These are phyloP conservation scores for Rhodotorula sp. DNA, from an alignment of 1,284 basidiomycete genomes.

Conservation along the genomic window DNA sequence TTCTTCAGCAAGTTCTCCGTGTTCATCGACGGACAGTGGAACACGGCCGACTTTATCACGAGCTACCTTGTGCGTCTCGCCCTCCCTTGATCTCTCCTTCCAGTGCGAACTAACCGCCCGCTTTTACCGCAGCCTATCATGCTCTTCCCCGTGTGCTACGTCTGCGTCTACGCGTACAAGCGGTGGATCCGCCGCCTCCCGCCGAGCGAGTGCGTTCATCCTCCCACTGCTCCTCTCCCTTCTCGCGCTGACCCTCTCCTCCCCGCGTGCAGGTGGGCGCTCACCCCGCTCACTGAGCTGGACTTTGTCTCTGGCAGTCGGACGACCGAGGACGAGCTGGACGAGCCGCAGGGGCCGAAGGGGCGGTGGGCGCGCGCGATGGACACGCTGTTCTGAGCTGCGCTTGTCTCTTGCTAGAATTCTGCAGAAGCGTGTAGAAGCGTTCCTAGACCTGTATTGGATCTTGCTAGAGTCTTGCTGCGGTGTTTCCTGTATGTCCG, in stretches of 20 bases:
- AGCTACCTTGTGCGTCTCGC: background rate
- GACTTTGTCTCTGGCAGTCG: slow-evolving; percentile 60
- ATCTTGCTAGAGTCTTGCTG: too few species aligned
- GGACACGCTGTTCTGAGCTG: background rate
- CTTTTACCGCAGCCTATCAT: slow-evolving; percentile 67
- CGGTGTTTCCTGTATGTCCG: too few species aligned
- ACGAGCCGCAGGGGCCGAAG: background rate
- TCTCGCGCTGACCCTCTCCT: background rate
- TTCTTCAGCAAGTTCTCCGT: slow-evolving; percentile 33
- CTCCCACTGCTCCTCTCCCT: too few species aligned
- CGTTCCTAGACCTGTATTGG: too few species aligned
- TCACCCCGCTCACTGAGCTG: slow-evolving; percentile 64
- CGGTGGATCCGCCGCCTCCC: slow-evolving; percentile 42
- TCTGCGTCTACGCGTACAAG: slow-evolving; percentile 54
- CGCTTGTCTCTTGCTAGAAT: too few species aligned
- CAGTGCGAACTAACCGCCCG: background rate
- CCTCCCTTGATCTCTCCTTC: background rate
- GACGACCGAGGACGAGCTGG: slow-evolving; percentile 6
- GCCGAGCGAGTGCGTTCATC: background rate
- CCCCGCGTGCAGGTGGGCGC: slow-evolving; percentile 46
- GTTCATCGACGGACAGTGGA: slow-evolving; percentile 21
- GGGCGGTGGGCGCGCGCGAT: background rate
- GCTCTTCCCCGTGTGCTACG: slow-evolving; percentile 73
- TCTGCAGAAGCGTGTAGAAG: too few species aligned
- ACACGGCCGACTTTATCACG: slow-evolving; percentile 13